Evolutionary conservation across 345 rosid species (phyloP).

Genomic region (Syzygium aromaticum): DNA sequence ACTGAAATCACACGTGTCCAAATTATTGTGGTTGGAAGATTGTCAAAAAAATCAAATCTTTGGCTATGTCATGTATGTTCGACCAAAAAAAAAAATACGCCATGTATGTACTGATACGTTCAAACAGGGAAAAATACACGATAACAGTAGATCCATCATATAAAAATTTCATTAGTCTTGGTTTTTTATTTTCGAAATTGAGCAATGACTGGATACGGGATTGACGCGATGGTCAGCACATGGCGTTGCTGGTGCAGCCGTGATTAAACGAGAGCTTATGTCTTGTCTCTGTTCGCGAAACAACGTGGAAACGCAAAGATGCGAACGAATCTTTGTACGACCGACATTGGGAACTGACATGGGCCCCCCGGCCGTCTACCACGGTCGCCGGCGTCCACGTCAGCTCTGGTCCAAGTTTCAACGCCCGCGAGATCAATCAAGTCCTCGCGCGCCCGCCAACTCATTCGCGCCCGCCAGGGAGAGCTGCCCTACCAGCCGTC

Average conservation of each 20-base stretch:
- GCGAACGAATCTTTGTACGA: not conserved
- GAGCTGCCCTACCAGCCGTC: not conserved
- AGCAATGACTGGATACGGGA: not conserved
- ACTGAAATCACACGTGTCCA: not conserved
- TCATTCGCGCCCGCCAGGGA: not conserved
- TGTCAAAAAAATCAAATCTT: not conserved
- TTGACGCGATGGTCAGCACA: rapidly evolving
- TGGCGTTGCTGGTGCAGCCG: not conserved
- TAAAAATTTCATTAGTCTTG: not conserved
- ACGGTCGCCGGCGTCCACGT: not conserved
- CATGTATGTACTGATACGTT: rapidly evolving
- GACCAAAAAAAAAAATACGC: no score
- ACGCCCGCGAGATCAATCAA: not conserved
- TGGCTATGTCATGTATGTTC: rapidly evolving
- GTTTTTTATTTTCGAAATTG: not conserved
- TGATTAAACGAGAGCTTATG: not conserved
- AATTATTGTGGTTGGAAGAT: not conserved
- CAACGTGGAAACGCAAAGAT: not conserved
- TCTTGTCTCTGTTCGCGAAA: not conserved
- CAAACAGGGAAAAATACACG: not conserved
- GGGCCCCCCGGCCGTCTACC: not conserved
- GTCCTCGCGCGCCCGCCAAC: not conserved
- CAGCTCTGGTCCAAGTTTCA: not conserved
- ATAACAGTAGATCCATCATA: not conserved
- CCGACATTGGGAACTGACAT: not conserved